Base-by-base conservation (phyloP, 2,329 filamentous ascomycete species). In the Fusarium lyarnte region DNA sequence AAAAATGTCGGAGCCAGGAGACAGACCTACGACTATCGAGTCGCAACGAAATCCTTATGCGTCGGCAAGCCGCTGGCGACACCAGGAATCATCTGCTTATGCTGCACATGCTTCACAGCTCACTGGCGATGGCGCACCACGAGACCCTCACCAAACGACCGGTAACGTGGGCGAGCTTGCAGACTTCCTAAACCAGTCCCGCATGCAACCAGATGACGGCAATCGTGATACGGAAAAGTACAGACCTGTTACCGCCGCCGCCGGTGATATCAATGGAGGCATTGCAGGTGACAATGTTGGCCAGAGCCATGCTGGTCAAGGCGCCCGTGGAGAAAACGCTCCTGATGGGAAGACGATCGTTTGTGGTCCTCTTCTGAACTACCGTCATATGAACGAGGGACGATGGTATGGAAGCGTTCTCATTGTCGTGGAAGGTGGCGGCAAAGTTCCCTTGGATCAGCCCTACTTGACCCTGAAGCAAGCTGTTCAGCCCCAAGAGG, bases 331-430 rank as follows among this genome's bases (percentile, higher is more conserved):
- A 31, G 72, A 72, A 23, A 74, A 76, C 19, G 72, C 73, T 12
- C 73, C 79, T 9, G 86, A 88, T 53, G 87, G 86, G 49, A 87
- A 84, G 77, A 89, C 93, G 68, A 87, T 94, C 33, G 85, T 92
- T 19, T 91, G 89, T 74, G 93, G 93, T 2, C 93, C 93, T 25
- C 83, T 95, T 72, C 83, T 95, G 70, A 95, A 95, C 82, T 95
- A 94, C 81, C 87, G 91, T 72, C 88, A 89, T 77, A 94, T 92
- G 89, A 89, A 92, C 73, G 89, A 91, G 76, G 87, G 87, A 33
- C 83, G 82, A 43, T 98, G 95, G 95, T 86, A 93, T 76, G 95
- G 95, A 64, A 97, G 94, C 80, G 93, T 97, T 12, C 84, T 98
- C 76, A 84, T 98, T 54, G 94, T 98, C 58, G 93, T 92, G 21